These are phyloP conservation scores for Blastocystis sp. DNA, from an alignment of 352 stramenopile genomes.

Conservation along the genomic window DNA sequence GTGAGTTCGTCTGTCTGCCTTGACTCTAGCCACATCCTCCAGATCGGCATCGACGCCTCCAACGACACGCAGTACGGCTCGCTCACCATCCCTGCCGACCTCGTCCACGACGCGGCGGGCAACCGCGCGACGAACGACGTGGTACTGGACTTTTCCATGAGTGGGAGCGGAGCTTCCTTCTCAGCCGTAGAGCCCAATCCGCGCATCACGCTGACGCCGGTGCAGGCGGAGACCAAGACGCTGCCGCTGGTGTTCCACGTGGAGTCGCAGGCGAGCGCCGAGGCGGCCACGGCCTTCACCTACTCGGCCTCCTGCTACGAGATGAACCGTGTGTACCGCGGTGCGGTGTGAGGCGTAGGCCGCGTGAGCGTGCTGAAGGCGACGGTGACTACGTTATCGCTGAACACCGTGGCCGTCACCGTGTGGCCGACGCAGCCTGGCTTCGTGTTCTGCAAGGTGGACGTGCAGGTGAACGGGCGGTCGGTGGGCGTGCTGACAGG, in stretches of 20 bases:
- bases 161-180: background rate
- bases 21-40: conserved; percentile 1
- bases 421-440: background rate
- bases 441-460: conserved; percentile 24
- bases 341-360: background rate
- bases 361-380: background rate
- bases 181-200: background rate
- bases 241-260: background rate
- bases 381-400: no score
- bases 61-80: background rate
- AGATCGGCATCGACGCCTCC: background rate
- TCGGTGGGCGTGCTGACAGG: background rate
- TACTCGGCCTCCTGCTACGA: background rate
- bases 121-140: background rate
- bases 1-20: background rate
- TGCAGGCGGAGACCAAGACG: background rate
- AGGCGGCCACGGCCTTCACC: background rate
- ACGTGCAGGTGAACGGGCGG: background rate
- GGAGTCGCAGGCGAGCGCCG: background rate
- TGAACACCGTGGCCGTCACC: background rate
- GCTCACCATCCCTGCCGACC: background rate
- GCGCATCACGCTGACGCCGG: background rate
- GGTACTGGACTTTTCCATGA: background rate
- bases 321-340: background rate
- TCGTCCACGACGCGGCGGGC: background rate